These are phyloP conservation scores for Yarrowia phangngaensis DNA, from an alignment of 805 yeast genomes.

Conservation along the genomic window DNA sequence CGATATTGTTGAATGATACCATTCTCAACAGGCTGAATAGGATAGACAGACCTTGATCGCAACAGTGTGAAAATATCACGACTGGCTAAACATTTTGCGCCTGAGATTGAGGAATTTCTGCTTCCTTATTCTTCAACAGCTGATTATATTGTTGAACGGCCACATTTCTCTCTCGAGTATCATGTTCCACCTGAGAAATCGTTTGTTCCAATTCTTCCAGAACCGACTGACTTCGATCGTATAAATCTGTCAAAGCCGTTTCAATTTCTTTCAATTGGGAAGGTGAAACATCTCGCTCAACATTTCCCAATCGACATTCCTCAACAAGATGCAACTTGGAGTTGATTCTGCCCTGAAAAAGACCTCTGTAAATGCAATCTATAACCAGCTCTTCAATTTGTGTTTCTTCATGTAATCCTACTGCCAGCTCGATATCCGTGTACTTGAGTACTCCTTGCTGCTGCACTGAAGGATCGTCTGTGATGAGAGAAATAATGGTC, in stretches of 20 bases:
- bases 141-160: constrained; percentile 19
- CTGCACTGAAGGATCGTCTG: constrained; percentile 24
- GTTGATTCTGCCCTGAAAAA: constrained; percentile 33
- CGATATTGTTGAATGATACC: too few species aligned
- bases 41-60: too few species aligned
- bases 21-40: too few species aligned
- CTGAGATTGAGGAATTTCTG: too few species aligned
- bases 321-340: constrained; percentile 30
- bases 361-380: constrained; percentile 33
- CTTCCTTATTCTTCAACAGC: constrained; percentile 4
- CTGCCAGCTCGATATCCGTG: constrained; percentile 24
- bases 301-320: constrained; percentile 28
- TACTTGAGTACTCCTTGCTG: constrained; percentile 28
- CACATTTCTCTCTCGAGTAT: constrained; percentile 25
- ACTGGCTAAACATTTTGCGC: too few species aligned
- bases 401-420: constrained; percentile 24
- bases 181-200: constrained; percentile 25
- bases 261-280: constrained; percentile 4
- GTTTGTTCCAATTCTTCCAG: constrained; percentile 28
- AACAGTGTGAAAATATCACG: too few species aligned
- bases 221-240: constrained; percentile 25
- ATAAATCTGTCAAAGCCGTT: background rate
- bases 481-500: constrained; percentile 29
- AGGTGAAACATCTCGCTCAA: constrained; percentile 30
- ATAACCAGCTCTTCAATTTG: constrained; percentile 33